A percentile compares a stretch with the other conserved stretches of the same genome.
phyloP scores from a whole-genome alignment of 1,139 yeast genomes.

The Yamadazyma sp. region DNA sequence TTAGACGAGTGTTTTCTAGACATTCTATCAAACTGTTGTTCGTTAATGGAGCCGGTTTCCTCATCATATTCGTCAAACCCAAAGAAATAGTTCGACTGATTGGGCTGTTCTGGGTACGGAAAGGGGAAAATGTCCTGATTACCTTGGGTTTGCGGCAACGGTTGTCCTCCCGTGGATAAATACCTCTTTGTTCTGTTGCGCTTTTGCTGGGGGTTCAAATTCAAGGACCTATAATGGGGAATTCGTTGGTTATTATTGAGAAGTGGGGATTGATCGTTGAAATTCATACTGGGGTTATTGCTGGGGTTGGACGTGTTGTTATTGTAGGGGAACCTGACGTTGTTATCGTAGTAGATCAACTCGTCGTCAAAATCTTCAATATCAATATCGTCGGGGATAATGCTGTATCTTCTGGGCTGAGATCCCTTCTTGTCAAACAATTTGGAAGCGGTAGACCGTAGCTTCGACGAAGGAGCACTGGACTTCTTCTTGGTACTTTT shows the following conservation, averaged over 20 bases:
- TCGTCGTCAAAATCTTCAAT: slow-evolving; percentile 66
- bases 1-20: slow-evolving; percentile 14
- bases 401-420: slow-evolving; percentile 70
- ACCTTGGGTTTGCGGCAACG: slow-evolving; percentile 8
- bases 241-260: slow-evolving; percentile 29
- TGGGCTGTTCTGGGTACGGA: slow-evolving; percentile 48
- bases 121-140: slow-evolving; percentile 46
- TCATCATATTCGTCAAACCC: slow-evolving; percentile 47
- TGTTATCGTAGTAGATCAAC: slow-evolving; percentile 47
- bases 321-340: slow-evolving; percentile 40
- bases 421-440: slow-evolving; percentile 71
- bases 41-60: slow-evolving; percentile 21
- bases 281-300: slow-evolving; percentile 15
- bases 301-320: slow-evolving; percentile 14
- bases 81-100: slow-evolving; percentile 25
- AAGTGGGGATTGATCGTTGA: slow-evolving; percentile 35
- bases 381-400: slow-evolving; percentile 67
- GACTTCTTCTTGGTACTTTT: slow-evolving; percentile 29
- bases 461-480: slow-evolving; percentile 36
- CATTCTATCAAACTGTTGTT: slow-evolving; percentile 21
- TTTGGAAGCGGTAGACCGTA: slow-evolving; percentile 69
- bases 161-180: slow-evolving; percentile 31
- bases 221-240: slow-evolving; percentile 46
- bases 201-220: slow-evolving; percentile 29
- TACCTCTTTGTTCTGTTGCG: slow-evolving; percentile 36